Evolutionary conservation across 2,329 filamentous ascomycete genomes (phyloP), one percentile per base, ranked within the genome.

Genomic region (Aspergillus latus): DNA sequence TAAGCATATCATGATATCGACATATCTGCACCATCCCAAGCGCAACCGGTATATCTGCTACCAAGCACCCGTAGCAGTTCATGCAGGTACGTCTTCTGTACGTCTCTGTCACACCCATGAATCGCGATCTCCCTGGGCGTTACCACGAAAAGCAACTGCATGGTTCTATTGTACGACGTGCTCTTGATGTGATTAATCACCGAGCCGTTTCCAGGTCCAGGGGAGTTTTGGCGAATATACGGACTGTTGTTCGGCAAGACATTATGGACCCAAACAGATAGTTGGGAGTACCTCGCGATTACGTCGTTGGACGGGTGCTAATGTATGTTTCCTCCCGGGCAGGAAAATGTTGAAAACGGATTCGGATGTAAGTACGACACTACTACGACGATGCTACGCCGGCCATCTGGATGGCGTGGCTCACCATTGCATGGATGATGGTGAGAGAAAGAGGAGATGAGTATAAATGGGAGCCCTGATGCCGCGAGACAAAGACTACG

Each of bases 341-440:
- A 42, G 32, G 15, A 26, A 34, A 8, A 26, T 26, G 34, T 32
- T 15, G 13, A 21, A 11, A n/a, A 13, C 34, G 34, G 34, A n/a
- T 13, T 11, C 40, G 40, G 49, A 40, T 45, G 49, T 44, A 52
- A 52, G 30, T 52, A 40, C 21, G 29, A 52, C 49, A 13, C 21
- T 45, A 28, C 34, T 11, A 9, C 13, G 11, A 2, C 28, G 28
- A 32, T 37, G 28, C 21, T 45, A 28, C 34, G 13, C 34, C 13
- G 11, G 3, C 28, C 29, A 32, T 37, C 37, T n/a, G 6, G 40
- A 44, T 45, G 16, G 13, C 15, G 15, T 43, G 30, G 3, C 2
- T 34, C 45, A 11, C 7, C 11, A n/a, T 36, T 36, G 37, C 28
- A 40, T 6, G 34, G 11, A 32, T n/a, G 28, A 11, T 21, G 34